Percentiles rank a stretch among this genome's conserved stretches.
Evolutionary conservation across 1,284 basidiomycete genomes (phyloP).

Genomic region (Schizophyllum commune): DNA sequence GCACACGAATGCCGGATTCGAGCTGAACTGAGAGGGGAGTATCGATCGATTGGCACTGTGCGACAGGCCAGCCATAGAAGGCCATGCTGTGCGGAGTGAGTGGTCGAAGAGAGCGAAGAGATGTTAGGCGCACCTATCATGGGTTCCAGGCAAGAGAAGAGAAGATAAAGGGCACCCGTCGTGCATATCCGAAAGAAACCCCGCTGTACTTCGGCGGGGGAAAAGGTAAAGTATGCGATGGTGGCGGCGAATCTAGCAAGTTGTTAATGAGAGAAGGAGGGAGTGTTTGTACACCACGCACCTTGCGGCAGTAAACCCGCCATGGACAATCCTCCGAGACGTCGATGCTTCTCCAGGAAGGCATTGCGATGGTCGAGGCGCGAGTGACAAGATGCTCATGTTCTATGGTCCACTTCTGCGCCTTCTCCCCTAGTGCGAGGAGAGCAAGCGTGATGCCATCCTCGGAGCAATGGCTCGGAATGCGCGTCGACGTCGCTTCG

Average conservation of each 20-base stretch:
- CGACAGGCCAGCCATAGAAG: constrained; percentile 73
- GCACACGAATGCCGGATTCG: constrained; percentile 61
- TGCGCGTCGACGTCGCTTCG: constrained; percentile 10
- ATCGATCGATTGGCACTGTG: constrained; percentile 57
- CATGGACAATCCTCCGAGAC: constrained; percentile 42
- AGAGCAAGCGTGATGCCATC: constrained; percentile 9
- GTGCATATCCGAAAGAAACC: constrained; percentile 61
- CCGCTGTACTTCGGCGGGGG: constrained; percentile 44
- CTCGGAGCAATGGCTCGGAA: constrained; percentile 12
- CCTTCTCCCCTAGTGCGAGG: constrained; percentile 3
- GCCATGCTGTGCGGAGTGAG: constrained; percentile 45
- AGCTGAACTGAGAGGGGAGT: constrained; percentile 55
- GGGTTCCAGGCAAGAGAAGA: constrained; percentile 67
- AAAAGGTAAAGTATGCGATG: constrained; percentile 46
- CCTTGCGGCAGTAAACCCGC: constrained; percentile 46
- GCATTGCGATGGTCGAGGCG: constrained; percentile 19
- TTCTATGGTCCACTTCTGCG: constrained; percentile 20
- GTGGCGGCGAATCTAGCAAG: constrained; percentile 27
- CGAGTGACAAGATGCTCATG: constrained; percentile 11
- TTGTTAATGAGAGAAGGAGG: constrained; percentile 1
- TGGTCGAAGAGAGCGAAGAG: background rate
- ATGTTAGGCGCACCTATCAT: constrained; percentile 50
- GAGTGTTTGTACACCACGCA: constrained; percentile 21
- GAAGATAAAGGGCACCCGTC: constrained; percentile 62
- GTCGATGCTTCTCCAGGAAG: constrained; percentile 37